phyloP scores from a whole-genome alignment of 169 alveolate genomes.

The Plasmodium knowlesi region DNA sequence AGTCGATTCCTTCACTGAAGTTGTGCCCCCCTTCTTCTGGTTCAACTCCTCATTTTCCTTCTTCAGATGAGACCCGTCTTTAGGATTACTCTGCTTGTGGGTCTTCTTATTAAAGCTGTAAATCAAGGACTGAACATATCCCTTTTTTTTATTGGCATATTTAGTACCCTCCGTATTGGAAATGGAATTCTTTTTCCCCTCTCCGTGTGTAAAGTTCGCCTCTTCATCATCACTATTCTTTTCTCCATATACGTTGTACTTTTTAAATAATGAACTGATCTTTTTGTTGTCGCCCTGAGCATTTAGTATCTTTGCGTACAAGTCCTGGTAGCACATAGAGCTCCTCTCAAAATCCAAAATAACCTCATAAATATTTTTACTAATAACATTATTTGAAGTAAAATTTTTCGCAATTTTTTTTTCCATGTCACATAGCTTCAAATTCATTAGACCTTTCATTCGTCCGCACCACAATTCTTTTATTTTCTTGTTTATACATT shows the following conservation, averaged over 20 bases:
- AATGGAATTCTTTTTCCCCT: background rate
- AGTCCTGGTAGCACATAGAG: slow-evolving; percentile 59
- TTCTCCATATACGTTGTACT: slow-evolving; percentile 19
- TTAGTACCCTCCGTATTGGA: slow-evolving; percentile 6
- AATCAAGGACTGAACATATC: slow-evolving; percentile 53
- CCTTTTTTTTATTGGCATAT: slow-evolving; percentile 21
- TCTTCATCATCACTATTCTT: background rate
- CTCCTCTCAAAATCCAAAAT: slow-evolving; percentile 54
- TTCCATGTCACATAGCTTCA: slow-evolving; percentile 43
- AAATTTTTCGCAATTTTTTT: slow-evolving; percentile 31
- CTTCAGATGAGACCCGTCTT: background rate
- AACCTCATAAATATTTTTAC: slow-evolving; percentile 33
- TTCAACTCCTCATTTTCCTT: background rate
- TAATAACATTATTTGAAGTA: slow-evolving; percentile 15
- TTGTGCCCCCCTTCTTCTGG: background rate
- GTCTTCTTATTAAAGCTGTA: slow-evolving; percentile 66
- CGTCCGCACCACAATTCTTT: slow-evolving; percentile 75
- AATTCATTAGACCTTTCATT: slow-evolving; percentile 62
- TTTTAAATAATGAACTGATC: slow-evolving; percentile 2
- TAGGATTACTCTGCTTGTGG: slow-evolving; percentile 1
- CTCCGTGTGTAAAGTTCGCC: background rate
- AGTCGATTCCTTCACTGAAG: background rate
- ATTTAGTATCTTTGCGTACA: slow-evolving; percentile 6
- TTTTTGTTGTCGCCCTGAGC: slow-evolving; percentile 10
- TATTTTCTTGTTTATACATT: slow-evolving; percentile 63